Evolutionary conservation across 208 protist species (phyloP).

Genomic region (Plasmodiophora brassicae): DNA sequence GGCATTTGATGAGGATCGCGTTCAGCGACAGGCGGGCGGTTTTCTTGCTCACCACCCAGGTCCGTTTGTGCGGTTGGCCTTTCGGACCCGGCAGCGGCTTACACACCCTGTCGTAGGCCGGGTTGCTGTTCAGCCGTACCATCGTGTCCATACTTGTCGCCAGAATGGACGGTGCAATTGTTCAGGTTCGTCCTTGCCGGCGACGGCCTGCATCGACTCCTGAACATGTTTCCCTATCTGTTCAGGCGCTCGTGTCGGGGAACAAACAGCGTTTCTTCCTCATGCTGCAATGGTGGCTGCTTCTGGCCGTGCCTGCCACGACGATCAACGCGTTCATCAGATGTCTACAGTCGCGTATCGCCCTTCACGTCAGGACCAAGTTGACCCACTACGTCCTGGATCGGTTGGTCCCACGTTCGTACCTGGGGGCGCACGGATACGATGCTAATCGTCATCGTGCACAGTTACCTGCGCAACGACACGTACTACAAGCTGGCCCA

Average conservation of each 20-base stretch:
- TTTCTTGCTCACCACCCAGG: neutral
- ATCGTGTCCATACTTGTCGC: constrained; percentile 4
- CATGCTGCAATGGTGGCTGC: neutral
- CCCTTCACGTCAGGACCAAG: neutral
- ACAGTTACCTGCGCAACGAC: constrained; percentile 7
- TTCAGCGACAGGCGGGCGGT: neutral
- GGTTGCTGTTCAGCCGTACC: neutral
- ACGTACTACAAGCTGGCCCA: constrained; percentile 23
- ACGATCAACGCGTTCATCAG: neutral
- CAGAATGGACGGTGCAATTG: neutral
- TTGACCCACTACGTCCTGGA: neutral
- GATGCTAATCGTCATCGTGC: neutral
- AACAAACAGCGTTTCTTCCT: neutral
- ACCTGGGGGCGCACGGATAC: neutral
- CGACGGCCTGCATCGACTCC: no score
- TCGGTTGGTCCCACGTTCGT: neutral
- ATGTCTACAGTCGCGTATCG: neutral
- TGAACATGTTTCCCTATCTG: neutral
- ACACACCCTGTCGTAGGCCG: neutral
- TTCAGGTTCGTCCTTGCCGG: no score
- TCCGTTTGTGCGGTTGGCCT: neutral
- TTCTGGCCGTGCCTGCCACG: neutral
- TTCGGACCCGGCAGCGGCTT: no score
- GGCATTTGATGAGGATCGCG: neutral
- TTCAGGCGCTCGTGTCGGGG: constrained; percentile 8